A percentile compares a stretch with the other conserved stretches of the same genome.
Evolutionary conservation across 768 basidiomycete genomes (phyloP).

Genomic region (Sporobolomyces phaffii): DNA sequence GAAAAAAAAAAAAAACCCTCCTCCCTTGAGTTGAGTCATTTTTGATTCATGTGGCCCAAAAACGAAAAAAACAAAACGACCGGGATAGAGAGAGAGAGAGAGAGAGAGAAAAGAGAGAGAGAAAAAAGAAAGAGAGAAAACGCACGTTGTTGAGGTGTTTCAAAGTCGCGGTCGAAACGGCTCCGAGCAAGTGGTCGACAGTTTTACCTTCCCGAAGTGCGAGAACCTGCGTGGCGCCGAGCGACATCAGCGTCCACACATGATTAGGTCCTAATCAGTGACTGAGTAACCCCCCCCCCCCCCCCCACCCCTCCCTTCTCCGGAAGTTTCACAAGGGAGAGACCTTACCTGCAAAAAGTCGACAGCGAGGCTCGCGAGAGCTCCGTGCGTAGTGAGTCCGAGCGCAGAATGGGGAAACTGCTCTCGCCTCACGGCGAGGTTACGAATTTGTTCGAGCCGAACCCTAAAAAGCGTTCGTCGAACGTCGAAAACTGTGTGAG

Average conservation of each 20-base stretch:
- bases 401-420: neutral
- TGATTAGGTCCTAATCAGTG: no score
- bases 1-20: no score
- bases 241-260: neutral
- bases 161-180: neutral
- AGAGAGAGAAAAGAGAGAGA: no score
- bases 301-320: no score
- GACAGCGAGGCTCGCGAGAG: slow-evolving; percentile 7
- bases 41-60: neutral
- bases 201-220: neutral
- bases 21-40: no score
- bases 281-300: no score
- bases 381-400: slow-evolving; percentile 12
- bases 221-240: neutral
- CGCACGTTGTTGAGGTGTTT: slow-evolving; percentile 8
- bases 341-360: neutral
- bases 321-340: neutral
- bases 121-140: no score
- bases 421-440: neutral
- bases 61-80: neutral
- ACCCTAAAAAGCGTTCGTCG: no score
- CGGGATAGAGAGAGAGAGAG: neutral
- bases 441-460: neutral
- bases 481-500: no score
- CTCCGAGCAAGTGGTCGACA: neutral